Percentiles rank a stretch among this genome's conserved stretches.
phyloP scores from a whole-genome alignment of 2,329 filamentous ascomycete genomes.

The Falciphora oryzae region DNA sequence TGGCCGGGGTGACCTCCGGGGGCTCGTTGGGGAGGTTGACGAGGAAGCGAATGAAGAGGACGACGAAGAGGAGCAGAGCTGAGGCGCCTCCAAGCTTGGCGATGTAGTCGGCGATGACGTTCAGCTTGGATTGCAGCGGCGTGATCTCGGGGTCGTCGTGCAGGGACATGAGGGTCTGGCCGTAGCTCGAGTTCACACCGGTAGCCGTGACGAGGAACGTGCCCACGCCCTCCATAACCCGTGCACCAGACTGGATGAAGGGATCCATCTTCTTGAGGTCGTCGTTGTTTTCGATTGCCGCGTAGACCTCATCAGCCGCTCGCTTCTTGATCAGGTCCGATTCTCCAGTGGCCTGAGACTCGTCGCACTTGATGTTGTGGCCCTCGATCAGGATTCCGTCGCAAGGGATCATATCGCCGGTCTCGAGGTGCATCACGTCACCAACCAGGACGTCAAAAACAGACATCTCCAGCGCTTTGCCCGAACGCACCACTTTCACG shows the following conservation, averaged over 20 bases:
- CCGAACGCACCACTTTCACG: conserved; percentile 58
- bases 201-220: conserved; percentile 70
- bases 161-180: conserved; percentile 68
- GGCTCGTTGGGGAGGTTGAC: conserved; percentile 52
- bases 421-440: conserved; percentile 61
- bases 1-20: conserved; percentile 49
- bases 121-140: conserved; percentile 70
- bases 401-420: conserved; percentile 60
- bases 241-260: conserved; percentile 78
- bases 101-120: conserved; percentile 70
- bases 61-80: conserved; percentile 73
- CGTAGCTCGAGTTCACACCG: conserved; percentile 67
- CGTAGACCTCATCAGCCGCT: conserved; percentile 50
- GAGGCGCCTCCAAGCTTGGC: conserved; percentile 72
- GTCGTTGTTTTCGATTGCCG: conserved; percentile 60
- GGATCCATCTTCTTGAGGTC: conserved; percentile 69
- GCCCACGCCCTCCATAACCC: conserved; percentile 71
- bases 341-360: conserved; percentile 65
- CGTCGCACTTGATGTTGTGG: conserved; percentile 61
- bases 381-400: conserved; percentile 61
- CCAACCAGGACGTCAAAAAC: conserved; percentile 60
- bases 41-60: conserved; percentile 81
- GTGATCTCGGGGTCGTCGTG: conserved; percentile 71
- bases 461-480: conserved; percentile 53
- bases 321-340: conserved; percentile 64